Evolutionary conservation across 345 rosid species (phyloP), one percentile per base, ranked within the genome.

Genomic region (Mercurialis annua): DNA sequence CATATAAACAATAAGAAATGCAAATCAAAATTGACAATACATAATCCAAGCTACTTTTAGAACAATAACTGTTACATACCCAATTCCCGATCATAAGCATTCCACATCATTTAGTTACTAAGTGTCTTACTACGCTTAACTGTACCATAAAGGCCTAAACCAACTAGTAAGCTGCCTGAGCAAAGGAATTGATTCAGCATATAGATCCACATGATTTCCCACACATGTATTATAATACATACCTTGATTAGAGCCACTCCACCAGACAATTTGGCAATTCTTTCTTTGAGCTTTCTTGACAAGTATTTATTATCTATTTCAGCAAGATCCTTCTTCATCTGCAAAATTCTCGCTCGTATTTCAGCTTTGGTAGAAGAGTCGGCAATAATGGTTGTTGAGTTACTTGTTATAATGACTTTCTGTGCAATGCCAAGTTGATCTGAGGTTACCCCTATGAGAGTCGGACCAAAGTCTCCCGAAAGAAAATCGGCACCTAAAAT

Each of bases 231-330:
- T 10, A 63, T 27, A 59, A 6, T n/a, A 61, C 84, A 58, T 64
- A 90, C 98, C 98, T 88, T 90, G 52, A 90, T 93, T 48, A 90
- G 74, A 73, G 96, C 97, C 69, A 93, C 92, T 30, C 97, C 94
- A 73, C 98, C 94, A 26, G 81, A 81, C 76, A 90, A 90, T 69
- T 87, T 90, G 70, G 97, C 98, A 54, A 90, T 86, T 77, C 98
- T 83, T 79, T 88, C 96, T 26, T 90, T 73, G 43, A 88, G 87
- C 82, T 86, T 87, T 73, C 81, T 78, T 20, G 89, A 78, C 65
- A 85, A 51, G 81, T 75, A 76, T 60, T 84, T 63, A 54, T 67
- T 87, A 68, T 83, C 96, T 26, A 86, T 86, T 84, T 82, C 96
- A 65, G 89, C 83, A 71, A 93, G 81, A 80, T 90, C 97, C 85